phyloP scores from a whole-genome alignment of 176 grass and related monocot species.

The Raddia distichophylla region DNA sequence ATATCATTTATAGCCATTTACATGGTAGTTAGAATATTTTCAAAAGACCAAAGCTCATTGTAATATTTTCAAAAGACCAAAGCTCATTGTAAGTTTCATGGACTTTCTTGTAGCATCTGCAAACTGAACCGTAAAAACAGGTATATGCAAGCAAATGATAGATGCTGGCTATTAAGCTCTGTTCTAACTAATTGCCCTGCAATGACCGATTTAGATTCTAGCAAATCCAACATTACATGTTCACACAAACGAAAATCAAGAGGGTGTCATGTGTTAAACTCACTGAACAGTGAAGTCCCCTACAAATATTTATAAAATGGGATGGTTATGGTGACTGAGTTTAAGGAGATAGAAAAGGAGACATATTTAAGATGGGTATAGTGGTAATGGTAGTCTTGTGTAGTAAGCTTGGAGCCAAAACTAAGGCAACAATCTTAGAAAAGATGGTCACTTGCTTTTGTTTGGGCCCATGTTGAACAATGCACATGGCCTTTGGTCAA shows the following conservation, averaged over 20 bases:
- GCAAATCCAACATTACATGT: not conserved
- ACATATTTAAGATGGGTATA: not conserved
- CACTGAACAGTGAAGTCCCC: not conserved
- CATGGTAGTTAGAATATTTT: not conserved
- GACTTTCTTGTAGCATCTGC: slow-evolving; percentile 2
- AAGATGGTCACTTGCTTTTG: not conserved
- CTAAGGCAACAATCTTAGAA: not conserved
- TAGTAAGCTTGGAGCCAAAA: not conserved
- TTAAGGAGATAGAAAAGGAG: slow-evolving; percentile 1
- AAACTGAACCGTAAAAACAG: slow-evolving; percentile 31
- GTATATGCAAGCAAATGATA: slow-evolving; percentile 7
- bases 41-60: not conserved
- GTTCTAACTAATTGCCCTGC: not conserved
- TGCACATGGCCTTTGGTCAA: not conserved
- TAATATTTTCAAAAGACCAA: not conserved
- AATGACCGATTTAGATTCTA: slow-evolving; percentile 11
- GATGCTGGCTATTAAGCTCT: not conserved
- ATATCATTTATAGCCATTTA: slow-evolving; percentile 21
- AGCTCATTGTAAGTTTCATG: not conserved
- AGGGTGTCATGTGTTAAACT: slow-evolving; percentile 7
- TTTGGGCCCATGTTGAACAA: not conserved
- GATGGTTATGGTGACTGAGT: not conserved
- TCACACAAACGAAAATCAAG: not conserved
- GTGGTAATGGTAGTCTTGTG: not conserved
- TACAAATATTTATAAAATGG: not conserved